Evolutionary conservation across 306 rosid genomes (phyloP).

Genomic region (Sicyos edulis): DNA sequence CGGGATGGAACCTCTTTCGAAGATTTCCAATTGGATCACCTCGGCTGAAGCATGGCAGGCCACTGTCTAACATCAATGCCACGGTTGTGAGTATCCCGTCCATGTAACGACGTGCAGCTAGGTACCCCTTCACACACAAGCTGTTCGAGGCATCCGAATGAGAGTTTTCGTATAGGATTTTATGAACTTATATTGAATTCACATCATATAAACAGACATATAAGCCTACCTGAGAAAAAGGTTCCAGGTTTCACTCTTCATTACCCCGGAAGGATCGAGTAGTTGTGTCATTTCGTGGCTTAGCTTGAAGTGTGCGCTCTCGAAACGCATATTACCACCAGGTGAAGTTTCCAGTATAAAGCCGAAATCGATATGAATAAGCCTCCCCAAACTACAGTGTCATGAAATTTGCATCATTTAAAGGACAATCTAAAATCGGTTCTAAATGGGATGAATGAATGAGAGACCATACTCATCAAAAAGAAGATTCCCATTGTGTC

Average conservation of each 20-base stretch:
- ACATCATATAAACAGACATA: not conserved
- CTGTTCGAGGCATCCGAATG: conserved; percentile 28
- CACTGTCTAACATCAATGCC: conserved; percentile 79
- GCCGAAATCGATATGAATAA: conserved; percentile 90
- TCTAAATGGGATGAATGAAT: conserved; percentile 11
- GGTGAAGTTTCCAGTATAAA: conserved; percentile 97
- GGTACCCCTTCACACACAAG: conserved; percentile 89
- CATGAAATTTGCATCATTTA: not conserved
- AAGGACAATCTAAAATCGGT: not conserved
- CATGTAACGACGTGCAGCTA: conserved; percentile 83
- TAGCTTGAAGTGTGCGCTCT: conserved; percentile 96
- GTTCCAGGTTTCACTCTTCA: conserved; percentile 97
- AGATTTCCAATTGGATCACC: conserved; percentile 97
- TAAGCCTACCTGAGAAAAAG: conserved; percentile 67
- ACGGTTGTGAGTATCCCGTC: conserved; percentile 80
- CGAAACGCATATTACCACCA: conserved; percentile 93
- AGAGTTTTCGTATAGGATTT: not conserved
- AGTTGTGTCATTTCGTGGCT: conserved; percentile 99
- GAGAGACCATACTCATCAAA: conserved; percentile 56
- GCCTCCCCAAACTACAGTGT: conserved; percentile 80
- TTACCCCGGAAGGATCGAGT: conserved; percentile 85
- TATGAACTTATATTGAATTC: not conserved
- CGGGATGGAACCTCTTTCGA: conserved; percentile 91
- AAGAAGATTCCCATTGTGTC: conserved; percentile 95
- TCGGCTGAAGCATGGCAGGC: conserved; percentile 94